A percentile compares a stretch with the other conserved stretches of the same genome.
Conservation (phyloP, 2,329 filamentous ascomycete species). For the Ascochyta fabae region DNA sequence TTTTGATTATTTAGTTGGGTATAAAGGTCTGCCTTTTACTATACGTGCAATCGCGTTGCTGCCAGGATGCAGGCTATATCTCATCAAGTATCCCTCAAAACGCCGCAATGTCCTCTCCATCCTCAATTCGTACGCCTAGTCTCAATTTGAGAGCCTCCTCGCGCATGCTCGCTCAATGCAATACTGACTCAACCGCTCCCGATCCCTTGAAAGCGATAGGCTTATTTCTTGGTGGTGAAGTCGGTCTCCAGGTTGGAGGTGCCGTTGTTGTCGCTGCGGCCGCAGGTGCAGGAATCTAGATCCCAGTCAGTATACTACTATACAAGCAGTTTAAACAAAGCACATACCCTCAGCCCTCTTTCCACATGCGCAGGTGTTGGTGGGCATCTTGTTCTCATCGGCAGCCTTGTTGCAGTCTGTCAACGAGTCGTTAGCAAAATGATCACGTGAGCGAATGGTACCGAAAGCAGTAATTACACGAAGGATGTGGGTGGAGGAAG, state of each 20-base stretch:
- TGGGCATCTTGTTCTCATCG: conserved; percentile 75
- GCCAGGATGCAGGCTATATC: neutral
- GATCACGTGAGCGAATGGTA: conserved; percentile 8
- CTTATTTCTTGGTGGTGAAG: conserved; percentile 74
- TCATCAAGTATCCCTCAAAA: conserved; percentile 8
- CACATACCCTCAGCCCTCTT: conserved; percentile 71
- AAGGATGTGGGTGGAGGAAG: conserved; percentile 15
- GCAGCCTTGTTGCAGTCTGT: conserved; percentile 73
- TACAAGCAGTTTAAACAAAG: conserved; percentile 18
- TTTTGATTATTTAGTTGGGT: conserved; percentile 2
- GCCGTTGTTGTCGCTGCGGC: conserved; percentile 70
- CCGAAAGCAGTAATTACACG: conserved; percentile 20
- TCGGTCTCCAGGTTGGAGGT: conserved; percentile 76
- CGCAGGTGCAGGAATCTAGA: conserved; percentile 73
- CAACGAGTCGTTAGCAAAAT: neutral
- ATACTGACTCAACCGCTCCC: neutral
- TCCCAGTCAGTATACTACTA: conserved; percentile 4
- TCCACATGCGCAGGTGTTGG: conserved; percentile 78
- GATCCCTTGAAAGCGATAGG: neutral
- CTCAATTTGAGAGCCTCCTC: neutral
- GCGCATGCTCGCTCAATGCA: neutral
- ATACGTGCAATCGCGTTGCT: neutral
- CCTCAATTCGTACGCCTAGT: conserved; percentile 1
- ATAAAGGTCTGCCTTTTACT: neutral
- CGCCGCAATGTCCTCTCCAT: conserved; percentile 27